These are phyloP conservation scores for Suhomyces xylopsoci DNA, from an alignment of 805 yeast species.

Conservation along the genomic window DNA sequence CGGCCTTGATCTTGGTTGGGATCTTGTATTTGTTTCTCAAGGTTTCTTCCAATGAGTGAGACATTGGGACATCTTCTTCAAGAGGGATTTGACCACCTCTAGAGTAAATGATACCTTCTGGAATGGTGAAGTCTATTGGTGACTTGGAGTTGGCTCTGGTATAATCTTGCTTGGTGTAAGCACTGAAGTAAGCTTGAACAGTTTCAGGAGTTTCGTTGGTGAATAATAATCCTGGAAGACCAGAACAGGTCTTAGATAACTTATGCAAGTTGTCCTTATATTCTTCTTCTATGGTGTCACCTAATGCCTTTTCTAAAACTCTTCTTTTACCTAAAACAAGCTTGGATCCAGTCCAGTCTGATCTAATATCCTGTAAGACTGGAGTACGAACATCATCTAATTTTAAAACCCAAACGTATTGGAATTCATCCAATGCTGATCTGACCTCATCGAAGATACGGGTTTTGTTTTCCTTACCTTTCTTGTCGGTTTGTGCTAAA, in stretches of 20 bases:
- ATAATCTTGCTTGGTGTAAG: conserved; percentile 76
- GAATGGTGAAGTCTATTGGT: conserved; percentile 80
- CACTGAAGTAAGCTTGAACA: conserved; percentile 83
- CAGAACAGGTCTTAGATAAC: conserved; percentile 60
- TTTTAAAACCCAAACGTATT: conserved; percentile 79
- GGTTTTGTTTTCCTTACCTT: conserved; percentile 89
- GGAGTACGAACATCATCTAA: conserved; percentile 94
- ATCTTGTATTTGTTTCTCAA: conserved; percentile 84
- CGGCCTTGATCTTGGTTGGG: conserved; percentile 87
- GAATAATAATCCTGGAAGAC: conserved; percentile 84
- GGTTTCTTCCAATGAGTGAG: conserved; percentile 92
- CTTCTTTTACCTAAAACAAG: conserved; percentile 88
- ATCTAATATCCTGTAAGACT: conserved; percentile 87
- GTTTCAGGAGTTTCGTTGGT: conserved; percentile 86
- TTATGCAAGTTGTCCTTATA: conserved; percentile 79
- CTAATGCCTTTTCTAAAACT: conserved; percentile 89
- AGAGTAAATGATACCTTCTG: conserved; percentile 88
- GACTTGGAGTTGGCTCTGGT: conserved; percentile 86
- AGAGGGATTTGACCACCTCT: conserved; percentile 89
- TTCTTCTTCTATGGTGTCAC: conserved; percentile 84
- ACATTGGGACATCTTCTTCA: conserved; percentile 95
- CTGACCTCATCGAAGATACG: conserved; percentile 89
- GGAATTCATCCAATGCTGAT: conserved; percentile 70
- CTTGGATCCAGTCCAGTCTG: conserved; percentile 90
- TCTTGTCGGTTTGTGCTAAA: conserved; percentile 92